Evolutionary conservation across 208 protist species (phyloP).

Genomic region (Acanthamoeba culbertsoni): DNA sequence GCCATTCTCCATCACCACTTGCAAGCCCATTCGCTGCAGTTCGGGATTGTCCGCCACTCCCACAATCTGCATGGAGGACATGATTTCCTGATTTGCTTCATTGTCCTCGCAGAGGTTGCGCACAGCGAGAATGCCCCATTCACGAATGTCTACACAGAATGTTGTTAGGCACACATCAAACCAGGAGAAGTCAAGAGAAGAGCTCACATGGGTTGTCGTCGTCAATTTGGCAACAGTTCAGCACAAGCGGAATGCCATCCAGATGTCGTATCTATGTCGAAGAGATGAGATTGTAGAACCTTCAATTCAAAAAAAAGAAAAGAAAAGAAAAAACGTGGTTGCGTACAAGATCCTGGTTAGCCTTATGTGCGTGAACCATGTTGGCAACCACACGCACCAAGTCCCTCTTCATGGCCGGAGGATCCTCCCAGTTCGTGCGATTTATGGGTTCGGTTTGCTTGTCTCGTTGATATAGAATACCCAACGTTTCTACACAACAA

Average conservation of each 20-base stretch:
- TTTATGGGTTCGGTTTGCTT: not conserved
- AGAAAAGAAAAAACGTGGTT: not conserved
- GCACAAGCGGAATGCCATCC: conserved; percentile 4
- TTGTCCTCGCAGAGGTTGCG: conserved; percentile 32
- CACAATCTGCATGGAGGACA: not conserved
- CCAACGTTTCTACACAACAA: not conserved
- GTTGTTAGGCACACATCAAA: not conserved
- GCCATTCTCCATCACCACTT: conserved; percentile 3
- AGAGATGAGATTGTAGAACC: too few relatives aligned
- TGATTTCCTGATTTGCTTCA: conserved; percentile 4
- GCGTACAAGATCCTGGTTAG: conserved; percentile 10
- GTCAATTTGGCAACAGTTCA: not conserved
- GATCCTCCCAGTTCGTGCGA: not conserved
- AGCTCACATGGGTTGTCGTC: conserved; percentile 11
- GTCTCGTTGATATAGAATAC: not conserved
- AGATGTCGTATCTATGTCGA: not conserved
- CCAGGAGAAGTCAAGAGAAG: not conserved
- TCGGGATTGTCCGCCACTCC: not conserved
- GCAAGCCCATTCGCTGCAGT: not conserved
- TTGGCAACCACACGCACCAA: not conserved
- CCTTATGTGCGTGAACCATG: not conserved
- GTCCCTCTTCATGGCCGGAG: conserved; percentile 2
- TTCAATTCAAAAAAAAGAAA: too few relatives aligned
- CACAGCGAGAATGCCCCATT: conserved; percentile 23
- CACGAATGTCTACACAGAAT: not conserved